Base-by-base conservation (phyloP, 176 grass and related monocot genomes). In the Pontederia paniculata region DNA sequence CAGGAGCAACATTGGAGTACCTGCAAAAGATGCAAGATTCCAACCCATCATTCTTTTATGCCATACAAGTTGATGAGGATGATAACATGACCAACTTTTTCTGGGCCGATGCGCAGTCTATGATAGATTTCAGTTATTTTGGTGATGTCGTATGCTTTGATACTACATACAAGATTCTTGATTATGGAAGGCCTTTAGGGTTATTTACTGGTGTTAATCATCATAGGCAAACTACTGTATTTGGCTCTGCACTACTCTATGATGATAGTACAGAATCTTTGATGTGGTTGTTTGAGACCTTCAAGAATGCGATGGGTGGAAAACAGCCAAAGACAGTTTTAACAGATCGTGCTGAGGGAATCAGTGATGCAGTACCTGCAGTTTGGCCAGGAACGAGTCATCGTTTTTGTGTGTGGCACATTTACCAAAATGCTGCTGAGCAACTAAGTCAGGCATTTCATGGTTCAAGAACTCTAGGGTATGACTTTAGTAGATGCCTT, bases 181-280 rank as follows among this genome's bases (percentile, higher is more conserved):
- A 70, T n/a, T 95, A 82, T 72, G 81, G 65, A 70, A 88, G 85
- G 25, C 89, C 89, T 58, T 44, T 89, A 73, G 78, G 73, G 60
- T 80, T 95, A 54, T 89, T 95, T 68, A 83, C 73, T 17, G 89
- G 89, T 80, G 52, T 95, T 59, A 95, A 95, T 74, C 81, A 95
- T 79, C 85, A 86, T 71, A 89, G 75, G 49, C 85, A 95, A 77
- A 86, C 67, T 89, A 54, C 89, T 50, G 75, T 89, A 60, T 95
- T 95, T 85, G 89, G 81, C 77, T 66, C 81, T 67, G 85, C 78
- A 60, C 45, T 95, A 46, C 54, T 95, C 17, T 95, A 85, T 78
- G 85, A 95, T 64, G 85, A 89, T 73, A 89, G 76, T 48, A 48
- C 44, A 52, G 77, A 85, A 72, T 80, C 81, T 75, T 83, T 89